A percentile compares a stretch with the other conserved stretches of the same genome.
Conservation (phyloP, 352 stramenopile species). For the Phytopythium cucurbitacearum region DNA sequence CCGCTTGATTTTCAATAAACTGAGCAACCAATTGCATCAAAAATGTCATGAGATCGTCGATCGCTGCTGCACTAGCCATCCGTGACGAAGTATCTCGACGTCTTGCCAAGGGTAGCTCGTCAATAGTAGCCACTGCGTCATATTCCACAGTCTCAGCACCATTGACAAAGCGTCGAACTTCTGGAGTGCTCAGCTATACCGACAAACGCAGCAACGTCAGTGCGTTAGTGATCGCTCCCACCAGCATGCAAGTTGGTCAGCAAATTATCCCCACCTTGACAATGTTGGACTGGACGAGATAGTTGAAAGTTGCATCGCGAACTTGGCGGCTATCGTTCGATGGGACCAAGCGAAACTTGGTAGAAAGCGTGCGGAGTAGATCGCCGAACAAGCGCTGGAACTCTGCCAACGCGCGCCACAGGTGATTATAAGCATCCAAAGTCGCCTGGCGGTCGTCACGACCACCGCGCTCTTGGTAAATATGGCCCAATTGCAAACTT, state of each 20-base stretch:
- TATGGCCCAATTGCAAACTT: slow-evolving; percentile 32
- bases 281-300: slow-evolving; percentile 34
- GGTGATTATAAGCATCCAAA: slow-evolving; percentile 30
- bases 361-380: slow-evolving; percentile 36
- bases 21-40: slow-evolving; percentile 30
- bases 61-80: slow-evolving; percentile 32
- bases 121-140: slow-evolving; percentile 33
- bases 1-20: slow-evolving; percentile 21
- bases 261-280: slow-evolving; percentile 27
- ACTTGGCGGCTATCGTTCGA: slow-evolving; percentile 36
- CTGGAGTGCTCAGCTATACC: slow-evolving; percentile 12
- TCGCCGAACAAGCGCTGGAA: slow-evolving; percentile 38
- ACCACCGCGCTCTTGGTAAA: slow-evolving; percentile 28
- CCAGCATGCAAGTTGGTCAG: neutral
- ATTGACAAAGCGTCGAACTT: slow-evolving; percentile 5
- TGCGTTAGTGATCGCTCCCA: slow-evolving; percentile 5
- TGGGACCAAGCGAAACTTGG: slow-evolving; percentile 32
- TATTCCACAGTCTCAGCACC: slow-evolving; percentile 13
- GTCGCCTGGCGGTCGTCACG: slow-evolving; percentile 41
- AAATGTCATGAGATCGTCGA: slow-evolving; percentile 38
- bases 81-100: slow-evolving; percentile 16
- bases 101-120: slow-evolving; percentile 30
- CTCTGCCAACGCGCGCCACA: slow-evolving; percentile 32
- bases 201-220: slow-evolving; percentile 9
- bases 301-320: slow-evolving; percentile 42